Percentiles rank a stretch among this genome's conserved stretches.
Evolutionary conservation across 352 stramenopile genomes (phyloP).

Genomic region (Pythium aristosporum): DNA sequence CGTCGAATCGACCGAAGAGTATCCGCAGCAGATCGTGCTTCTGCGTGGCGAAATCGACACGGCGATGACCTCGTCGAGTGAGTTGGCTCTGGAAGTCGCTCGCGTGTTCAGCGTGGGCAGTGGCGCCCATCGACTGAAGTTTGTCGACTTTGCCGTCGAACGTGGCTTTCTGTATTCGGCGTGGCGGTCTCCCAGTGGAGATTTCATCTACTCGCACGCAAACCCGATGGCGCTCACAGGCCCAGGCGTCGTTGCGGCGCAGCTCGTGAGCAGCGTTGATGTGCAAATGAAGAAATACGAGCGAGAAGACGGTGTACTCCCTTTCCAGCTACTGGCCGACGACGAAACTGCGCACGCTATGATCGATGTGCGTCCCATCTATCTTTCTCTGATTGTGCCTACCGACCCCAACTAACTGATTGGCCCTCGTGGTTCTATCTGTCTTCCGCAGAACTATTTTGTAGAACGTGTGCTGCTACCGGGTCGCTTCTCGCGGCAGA

Average conservation of each 20-base stretch:
- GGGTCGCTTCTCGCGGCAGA: conserved; percentile 65
- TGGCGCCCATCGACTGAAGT: conserved; percentile 45
- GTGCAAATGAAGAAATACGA: conserved; percentile 70
- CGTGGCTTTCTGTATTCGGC: conserved; percentile 70
- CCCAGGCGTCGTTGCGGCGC: conserved; percentile 47
- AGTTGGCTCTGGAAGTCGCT: conserved; percentile 47
- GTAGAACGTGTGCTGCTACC: conserved; percentile 54
- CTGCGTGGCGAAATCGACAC: conserved; percentile 52
- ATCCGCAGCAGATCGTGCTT: conserved; percentile 61
- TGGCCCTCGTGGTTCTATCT: not conserved
- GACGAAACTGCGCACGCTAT: conserved; percentile 35
- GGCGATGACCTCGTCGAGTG: conserved; percentile 21
- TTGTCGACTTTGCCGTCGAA: conserved; percentile 74
- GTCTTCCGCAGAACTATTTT: conserved; percentile 47
- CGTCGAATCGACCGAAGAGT: conserved; percentile 53
- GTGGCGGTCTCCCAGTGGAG: conserved; percentile 58
- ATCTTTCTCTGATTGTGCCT: not conserved
- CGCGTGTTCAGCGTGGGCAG: conserved; percentile 51
- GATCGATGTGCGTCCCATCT: conserved; percentile 41
- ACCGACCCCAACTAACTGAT: not conserved
- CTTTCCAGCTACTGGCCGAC: conserved; percentile 48
- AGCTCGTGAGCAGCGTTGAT: conserved; percentile 54
- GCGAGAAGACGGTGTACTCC: conserved; percentile 50
- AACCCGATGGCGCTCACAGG: conserved; percentile 74
- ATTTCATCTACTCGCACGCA: conserved; percentile 60